These are phyloP conservation scores for Jatropha multifida DNA, from an alignment of 441 rosid genomes.

Conservation along the genomic window DNA sequence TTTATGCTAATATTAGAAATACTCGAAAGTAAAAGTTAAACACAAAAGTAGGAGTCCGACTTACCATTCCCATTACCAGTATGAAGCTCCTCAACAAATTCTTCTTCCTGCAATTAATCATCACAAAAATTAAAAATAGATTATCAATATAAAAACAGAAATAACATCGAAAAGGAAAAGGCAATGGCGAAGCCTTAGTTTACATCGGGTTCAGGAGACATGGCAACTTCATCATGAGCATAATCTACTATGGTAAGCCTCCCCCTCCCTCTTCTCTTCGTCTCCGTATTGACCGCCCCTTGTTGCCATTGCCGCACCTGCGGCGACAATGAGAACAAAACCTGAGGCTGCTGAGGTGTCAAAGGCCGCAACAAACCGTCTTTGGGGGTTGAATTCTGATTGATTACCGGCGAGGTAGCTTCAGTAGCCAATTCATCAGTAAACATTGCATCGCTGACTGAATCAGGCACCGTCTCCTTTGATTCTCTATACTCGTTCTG, in stretches of 20 bases:
- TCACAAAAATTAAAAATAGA: constrained; percentile 10
- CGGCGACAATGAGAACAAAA: constrained; percentile 26
- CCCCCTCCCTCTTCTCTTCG: constrained; percentile 37
- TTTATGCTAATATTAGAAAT: background rate
- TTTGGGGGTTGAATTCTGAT: constrained; percentile 24
- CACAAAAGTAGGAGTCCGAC: background rate
- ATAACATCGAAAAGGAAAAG: background rate
- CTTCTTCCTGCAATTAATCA: constrained; percentile 49
- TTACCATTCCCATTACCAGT: constrained; percentile 31
- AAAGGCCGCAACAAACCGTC: constrained; percentile 14
- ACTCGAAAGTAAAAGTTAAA: background rate
- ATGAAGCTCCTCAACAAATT: constrained; percentile 34
- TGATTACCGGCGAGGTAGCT: constrained; percentile 17
- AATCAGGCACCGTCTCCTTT: constrained; percentile 38
- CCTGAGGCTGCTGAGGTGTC: constrained; percentile 26
- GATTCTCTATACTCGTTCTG: constrained; percentile 37
- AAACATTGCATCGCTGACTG: constrained; percentile 19
- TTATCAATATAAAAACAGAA: constrained; percentile 5
- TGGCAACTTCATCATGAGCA: constrained; percentile 63
- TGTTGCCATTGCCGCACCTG: constrained; percentile 12
- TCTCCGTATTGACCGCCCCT: constrained; percentile 13
- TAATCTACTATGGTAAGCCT: constrained; percentile 63
- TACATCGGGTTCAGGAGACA: constrained; percentile 78
- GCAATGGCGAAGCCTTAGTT: background rate
- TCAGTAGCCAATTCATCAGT: constrained; percentile 21